These are phyloP conservation scores for Letharia columbiana DNA, from an alignment of 495 filamentous ascomycete species.

Conservation along the genomic window DNA sequence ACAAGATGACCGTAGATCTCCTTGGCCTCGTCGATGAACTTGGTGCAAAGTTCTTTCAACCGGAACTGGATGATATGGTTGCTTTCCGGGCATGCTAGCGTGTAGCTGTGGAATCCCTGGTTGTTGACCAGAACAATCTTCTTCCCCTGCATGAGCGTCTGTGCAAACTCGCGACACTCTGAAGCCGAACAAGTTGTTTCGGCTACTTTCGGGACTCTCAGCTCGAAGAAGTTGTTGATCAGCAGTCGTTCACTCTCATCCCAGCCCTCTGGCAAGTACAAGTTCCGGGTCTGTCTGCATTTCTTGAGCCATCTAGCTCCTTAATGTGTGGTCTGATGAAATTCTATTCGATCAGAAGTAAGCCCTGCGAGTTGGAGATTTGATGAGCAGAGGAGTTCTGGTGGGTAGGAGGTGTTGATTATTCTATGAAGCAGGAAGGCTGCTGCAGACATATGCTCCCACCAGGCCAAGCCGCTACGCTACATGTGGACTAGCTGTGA, in stretches of 20 bases:
- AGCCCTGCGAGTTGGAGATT: too few species aligned
- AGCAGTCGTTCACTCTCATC: background rate
- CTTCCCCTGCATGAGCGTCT: background rate
- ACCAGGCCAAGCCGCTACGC: too few species aligned
- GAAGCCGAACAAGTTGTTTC: background rate
- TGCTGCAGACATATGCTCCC: too few species aligned
- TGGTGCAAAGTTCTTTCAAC: background rate
- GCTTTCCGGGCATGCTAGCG: background rate
- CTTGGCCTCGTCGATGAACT: background rate
- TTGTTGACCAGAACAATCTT: background rate
- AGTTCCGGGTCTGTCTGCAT: too few species aligned
- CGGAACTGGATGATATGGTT: background rate
- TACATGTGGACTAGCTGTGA: too few species aligned
- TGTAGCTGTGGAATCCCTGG: background rate
- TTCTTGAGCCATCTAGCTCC: too few species aligned
- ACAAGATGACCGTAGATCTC: background rate
- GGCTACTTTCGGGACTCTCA: background rate
- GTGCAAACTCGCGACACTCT: background rate
- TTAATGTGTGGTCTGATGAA: too few species aligned
- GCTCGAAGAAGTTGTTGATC: background rate
- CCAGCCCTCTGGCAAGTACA: background rate
- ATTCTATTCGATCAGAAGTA: too few species aligned
- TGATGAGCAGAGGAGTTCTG: too few species aligned
- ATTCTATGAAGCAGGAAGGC: too few species aligned
- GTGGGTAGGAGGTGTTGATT: too few species aligned